Conservation (phyloP, 163 green algal genomes). For the Volvox carteri region DNA sequence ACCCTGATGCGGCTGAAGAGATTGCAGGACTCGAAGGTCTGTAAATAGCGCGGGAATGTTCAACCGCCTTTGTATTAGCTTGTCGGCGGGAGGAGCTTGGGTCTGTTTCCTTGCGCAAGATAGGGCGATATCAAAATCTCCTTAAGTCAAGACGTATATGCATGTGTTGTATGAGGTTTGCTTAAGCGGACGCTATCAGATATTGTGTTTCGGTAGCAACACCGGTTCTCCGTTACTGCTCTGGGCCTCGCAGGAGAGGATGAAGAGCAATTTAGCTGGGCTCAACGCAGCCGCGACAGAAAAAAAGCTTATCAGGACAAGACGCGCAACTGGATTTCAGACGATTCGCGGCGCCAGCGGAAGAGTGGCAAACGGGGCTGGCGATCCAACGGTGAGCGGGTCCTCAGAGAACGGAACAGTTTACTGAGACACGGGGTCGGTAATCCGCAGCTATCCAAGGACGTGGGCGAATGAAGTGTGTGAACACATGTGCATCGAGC, state of each 20-base stretch:
- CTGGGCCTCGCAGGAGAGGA: background rate
- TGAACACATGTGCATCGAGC: too few relatives aligned
- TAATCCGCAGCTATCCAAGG: too few relatives aligned
- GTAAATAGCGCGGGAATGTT: background rate
- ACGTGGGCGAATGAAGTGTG: too few relatives aligned
- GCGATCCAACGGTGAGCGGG: background rate
- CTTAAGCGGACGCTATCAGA: too few relatives aligned
- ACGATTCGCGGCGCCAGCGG: background rate
- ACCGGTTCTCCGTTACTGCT: too few relatives aligned
- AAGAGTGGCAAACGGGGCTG: background rate
- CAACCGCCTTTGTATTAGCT: background rate
- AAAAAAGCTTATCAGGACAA: background rate
- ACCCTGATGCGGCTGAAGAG: constrained; percentile 45
- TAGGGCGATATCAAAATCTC: too few relatives aligned
- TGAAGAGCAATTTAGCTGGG: constrained; percentile 53
- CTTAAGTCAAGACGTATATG: too few relatives aligned
- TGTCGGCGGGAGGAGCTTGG: background rate
- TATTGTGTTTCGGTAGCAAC: background rate
- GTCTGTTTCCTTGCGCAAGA: too few relatives aligned
- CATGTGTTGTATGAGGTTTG: too few relatives aligned
- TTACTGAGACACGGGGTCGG: too few relatives aligned
- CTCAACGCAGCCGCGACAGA: constrained; percentile 30
- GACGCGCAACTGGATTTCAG: background rate
- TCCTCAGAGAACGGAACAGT: too few relatives aligned
- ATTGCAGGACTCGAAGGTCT: constrained; percentile 16